Base-by-base conservation (phyloP, 163 green algal species). In the Scenedesmus sp. region DNA sequence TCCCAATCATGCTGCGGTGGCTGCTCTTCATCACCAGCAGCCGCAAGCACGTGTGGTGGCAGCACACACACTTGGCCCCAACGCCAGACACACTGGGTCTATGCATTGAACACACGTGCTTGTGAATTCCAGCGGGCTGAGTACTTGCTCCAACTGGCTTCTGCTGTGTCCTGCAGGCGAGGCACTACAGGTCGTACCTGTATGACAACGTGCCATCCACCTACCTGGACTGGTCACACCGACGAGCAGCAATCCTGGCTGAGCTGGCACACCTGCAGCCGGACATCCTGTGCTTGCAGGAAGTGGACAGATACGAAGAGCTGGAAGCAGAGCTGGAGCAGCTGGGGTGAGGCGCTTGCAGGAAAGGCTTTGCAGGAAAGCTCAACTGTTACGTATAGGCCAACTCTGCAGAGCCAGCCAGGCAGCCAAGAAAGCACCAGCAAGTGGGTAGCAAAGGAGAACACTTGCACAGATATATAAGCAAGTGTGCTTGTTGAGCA, bases 241-340 rank as follows among this genome's bases (percentile, higher is more conserved):
- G 97, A 2, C 57, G 87, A 15, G 57, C 26, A 1, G 84, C 95
- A 18, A 94, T 98, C n/a, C 55, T 97, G 1, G 84, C 89, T 13
- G 97, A 98, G 82, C 94, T 98, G 2, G 23, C 84, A 20, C 88
- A 95, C 87, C 90, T 93, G 74, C 16, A 34, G 5, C 95, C 97
- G 0, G 96, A 98, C 79, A 92, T 98, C 12, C 70, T 97, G 15
- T 97, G 95, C 89, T 88, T 98, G 77, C 96, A 98, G 93, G 96
- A 98, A 81, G 96, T 98, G 5, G 95, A 98, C 87, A 93, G 94
- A 46, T 96, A 93, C 54, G 88, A 91, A 0, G 86, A 97, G 34
- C 85, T 98, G 54, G 57, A 94, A 26, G 52, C 55, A 13, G 88
- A 87, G 59, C 89, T 98, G 87, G 67, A 90, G 18, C 57, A 76